Evolutionary conservation across 1,284 basidiomycete genomes (phyloP).

Genomic region (Austroboletus rostrupii): DNA sequence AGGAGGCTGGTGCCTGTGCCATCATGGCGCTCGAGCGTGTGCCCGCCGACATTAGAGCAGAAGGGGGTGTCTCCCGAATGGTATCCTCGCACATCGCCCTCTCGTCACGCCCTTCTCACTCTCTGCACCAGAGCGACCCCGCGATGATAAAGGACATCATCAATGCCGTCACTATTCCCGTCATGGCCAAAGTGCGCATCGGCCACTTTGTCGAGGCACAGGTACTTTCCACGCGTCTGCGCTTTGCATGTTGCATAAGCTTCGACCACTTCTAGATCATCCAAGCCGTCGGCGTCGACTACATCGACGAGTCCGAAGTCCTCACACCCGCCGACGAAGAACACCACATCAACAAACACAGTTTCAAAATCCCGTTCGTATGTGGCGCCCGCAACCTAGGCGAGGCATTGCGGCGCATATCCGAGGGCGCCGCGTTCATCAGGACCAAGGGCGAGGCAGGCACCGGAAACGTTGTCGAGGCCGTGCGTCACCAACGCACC

Average conservation of each 20-base stretch:
- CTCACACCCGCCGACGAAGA: slow-evolving; percentile 94
- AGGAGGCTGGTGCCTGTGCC: slow-evolving; percentile 96
- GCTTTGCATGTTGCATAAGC: slow-evolving; percentile 6
- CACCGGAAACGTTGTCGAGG: slow-evolving; percentile 97
- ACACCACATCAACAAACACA: slow-evolving; percentile 86
- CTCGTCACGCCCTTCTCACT: not conserved
- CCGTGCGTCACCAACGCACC: slow-evolving; percentile 87
- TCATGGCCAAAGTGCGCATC: slow-evolving; percentile 93
- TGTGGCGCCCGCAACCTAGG: slow-evolving; percentile 80
- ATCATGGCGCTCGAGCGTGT: slow-evolving; percentile 98
- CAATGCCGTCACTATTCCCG: slow-evolving; percentile 85
- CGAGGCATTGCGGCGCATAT: slow-evolving; percentile 94
- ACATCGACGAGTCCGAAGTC: slow-evolving; percentile 97
- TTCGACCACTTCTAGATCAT: slow-evolving; percentile 63
- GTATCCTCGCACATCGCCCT: slow-evolving; percentile 38
- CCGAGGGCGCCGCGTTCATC: slow-evolving; percentile 96
- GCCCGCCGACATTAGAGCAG: slow-evolving; percentile 88
- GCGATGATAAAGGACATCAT: slow-evolving; percentile 97
- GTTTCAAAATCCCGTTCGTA: slow-evolving; percentile 85
- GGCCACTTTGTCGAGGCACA: slow-evolving; percentile 97
- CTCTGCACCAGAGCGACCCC: slow-evolving; percentile 74
- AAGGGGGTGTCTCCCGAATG: slow-evolving; percentile 94
- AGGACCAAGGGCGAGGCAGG: slow-evolving; percentile 97
- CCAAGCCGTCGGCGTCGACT: slow-evolving; percentile 93
- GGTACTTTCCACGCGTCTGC: slow-evolving; percentile 35